Base-by-base conservation (phyloP, 306 rosid genomes). In the Oemleria cerasiformis region DNA sequence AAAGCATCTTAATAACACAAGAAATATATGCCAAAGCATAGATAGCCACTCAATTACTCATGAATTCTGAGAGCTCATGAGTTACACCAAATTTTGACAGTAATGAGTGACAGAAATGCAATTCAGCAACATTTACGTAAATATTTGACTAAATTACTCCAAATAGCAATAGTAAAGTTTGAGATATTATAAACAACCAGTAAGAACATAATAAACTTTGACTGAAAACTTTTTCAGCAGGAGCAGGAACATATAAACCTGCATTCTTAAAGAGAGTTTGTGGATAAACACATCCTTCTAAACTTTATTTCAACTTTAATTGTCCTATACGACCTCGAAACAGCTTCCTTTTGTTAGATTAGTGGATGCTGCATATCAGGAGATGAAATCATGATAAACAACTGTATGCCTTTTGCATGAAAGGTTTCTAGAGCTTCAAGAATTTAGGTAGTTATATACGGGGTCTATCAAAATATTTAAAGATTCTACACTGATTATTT, bases 261-360 rank as follows among this genome's bases (percentile, higher is more conserved):
- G 14, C 13, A 19, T 42, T 42, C 34, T n/a, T 2, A 14, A 20
- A 14, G 15, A 47, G 12, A 64, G 36, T 9, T 23, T 6, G 9
- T 7, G 0, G 71, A 36, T 40, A n/a, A n/a, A 50, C 20, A 36
- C 30, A 67, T 34, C 38, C 38, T 4, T 23, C 39, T 40, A 9
- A 51, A n/a, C 20, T 19, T 10, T 41, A 11, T 14, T 51, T 51
- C 7, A 5, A 20, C 11, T 51, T 38, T 19, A 2, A 30, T 30
- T 30, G 36, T 30, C 44, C 50, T 3, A 53, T 39, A 21, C 39
- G 40, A 13, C 39, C 47, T n/a, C 9, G 15, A 50, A 21, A 53
- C 4, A 49, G 19, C 63, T 53, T 67, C 45, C 72, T 36, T 53
- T 53, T 53, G 73, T 42, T 11, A 53, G 58, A 40, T 5, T 39